Evolutionary conservation across 2,329 filamentous ascomycete genomes (phyloP).

Genomic region (Apiospora marii): DNA sequence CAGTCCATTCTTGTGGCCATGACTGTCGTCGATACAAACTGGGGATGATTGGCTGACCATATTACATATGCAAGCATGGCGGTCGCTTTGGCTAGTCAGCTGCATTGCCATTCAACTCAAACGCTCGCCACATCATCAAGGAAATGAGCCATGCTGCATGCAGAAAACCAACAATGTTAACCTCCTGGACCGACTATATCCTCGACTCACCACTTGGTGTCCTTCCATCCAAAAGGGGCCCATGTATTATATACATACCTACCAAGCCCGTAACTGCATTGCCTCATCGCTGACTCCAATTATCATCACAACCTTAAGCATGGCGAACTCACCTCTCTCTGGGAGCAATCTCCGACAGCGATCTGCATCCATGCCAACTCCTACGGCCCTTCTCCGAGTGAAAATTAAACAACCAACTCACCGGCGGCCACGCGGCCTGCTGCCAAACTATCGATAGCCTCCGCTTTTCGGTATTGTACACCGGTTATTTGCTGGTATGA

Average conservation of each 20-base stretch:
- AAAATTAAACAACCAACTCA: slow-evolving; percentile 28
- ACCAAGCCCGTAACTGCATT: background rate
- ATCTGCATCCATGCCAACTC: background rate
- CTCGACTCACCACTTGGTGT: background rate
- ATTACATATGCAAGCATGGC: background rate
- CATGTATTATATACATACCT: background rate
- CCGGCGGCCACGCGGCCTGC: background rate
- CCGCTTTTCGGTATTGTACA: slow-evolving; percentile 31
- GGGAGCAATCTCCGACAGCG: background rate
- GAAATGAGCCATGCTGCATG: background rate
- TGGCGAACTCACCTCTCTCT: background rate
- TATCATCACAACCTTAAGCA: too few relatives aligned
- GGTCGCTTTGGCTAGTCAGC: background rate
- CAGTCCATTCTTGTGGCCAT: background rate
- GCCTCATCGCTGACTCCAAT: background rate
- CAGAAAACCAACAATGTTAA: background rate
- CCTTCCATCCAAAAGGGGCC: background rate
- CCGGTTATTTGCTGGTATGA: slow-evolving; percentile 33
- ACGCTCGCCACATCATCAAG: background rate
- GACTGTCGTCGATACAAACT: background rate
- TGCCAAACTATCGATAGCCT: background rate
- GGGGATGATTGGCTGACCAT: background rate
- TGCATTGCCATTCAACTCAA: background rate
- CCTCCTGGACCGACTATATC: background rate
- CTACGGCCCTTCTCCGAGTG: slow-evolving; percentile 9